Evolutionary conservation across 805 yeast genomes (phyloP).

Genomic region (Spathaspora gorwiae): DNA sequence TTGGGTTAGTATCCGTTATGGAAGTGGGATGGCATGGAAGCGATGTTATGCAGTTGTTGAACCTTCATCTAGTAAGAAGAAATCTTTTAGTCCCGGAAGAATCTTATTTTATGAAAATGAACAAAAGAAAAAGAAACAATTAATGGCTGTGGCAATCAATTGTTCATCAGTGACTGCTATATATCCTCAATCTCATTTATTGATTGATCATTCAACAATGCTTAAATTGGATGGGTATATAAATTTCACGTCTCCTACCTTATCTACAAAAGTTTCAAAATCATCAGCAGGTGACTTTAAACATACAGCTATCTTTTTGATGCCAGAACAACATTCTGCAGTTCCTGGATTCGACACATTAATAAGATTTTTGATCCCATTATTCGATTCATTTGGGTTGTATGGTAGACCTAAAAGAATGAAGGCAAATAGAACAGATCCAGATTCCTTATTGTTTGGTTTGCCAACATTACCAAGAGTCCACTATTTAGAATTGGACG

Average conservation of each 20-base stretch:
- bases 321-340: slow-evolving; percentile 42
- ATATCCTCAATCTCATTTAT: slow-evolving; percentile 79
- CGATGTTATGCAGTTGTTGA: slow-evolving; percentile 88
- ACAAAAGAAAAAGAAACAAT: slow-evolving; percentile 60
- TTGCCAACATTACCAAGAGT: slow-evolving; percentile 43
- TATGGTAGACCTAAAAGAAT: slow-evolving; percentile 43
- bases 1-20: slow-evolving; percentile 93
- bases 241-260: slow-evolving; percentile 43
- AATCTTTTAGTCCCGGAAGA: slow-evolving; percentile 53
- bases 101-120: slow-evolving; percentile 81
- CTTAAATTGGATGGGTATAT: slow-evolving; percentile 85
- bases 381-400: slow-evolving; percentile 40
- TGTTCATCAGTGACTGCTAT: slow-evolving; percentile 80
- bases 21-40: slow-evolving; percentile 97
- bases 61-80: slow-evolving; percentile 53
- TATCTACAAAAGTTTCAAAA: slow-evolving; percentile 30
- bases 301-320: slow-evolving; percentile 40
- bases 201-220: slow-evolving; percentile 84
- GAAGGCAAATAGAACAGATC: slow-evolving; percentile 39
- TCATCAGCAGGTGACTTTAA: slow-evolving; percentile 28
- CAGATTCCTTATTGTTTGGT: slow-evolving; percentile 38
- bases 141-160: slow-evolving; percentile 73
- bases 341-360: slow-evolving; percentile 49
- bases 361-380: slow-evolving; percentile 39
- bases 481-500: slow-evolving; percentile 36